Evolutionary conservation across 1,284 basidiomycete genomes (phyloP).

Genomic region (Paramarasmius palmivorus): DNA sequence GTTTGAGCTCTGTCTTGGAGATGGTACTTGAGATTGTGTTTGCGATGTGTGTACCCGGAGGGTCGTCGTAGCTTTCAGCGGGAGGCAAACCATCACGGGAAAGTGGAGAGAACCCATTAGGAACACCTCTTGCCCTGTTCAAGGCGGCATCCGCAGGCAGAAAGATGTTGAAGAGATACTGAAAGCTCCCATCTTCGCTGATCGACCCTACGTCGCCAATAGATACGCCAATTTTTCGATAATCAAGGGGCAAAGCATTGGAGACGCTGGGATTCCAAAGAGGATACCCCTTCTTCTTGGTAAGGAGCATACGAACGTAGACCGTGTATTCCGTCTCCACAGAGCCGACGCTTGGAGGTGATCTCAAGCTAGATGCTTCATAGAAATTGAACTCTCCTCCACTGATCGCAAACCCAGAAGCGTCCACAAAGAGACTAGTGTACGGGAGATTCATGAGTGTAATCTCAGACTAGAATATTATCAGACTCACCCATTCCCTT

Average conservation of each 20-base stretch:
- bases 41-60: background rate
- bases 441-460: too few species aligned
- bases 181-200: slow-evolving; percentile 3
- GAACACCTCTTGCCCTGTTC: slow-evolving; percentile 1
- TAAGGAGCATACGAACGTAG: slow-evolving; percentile 2
- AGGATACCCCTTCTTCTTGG: slow-evolving; percentile 4
- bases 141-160: background rate
- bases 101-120: slow-evolving; percentile 4
- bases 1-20: background rate
- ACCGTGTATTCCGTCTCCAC: background rate
- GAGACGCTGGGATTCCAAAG: slow-evolving; percentile 2
- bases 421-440: too few species aligned
- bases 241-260: background rate
- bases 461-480: too few species aligned
- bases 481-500: too few species aligned
- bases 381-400: too few species aligned
- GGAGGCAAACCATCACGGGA: too few species aligned
- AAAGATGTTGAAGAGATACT: slow-evolving; percentile 7
- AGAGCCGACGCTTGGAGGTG: too few species aligned
- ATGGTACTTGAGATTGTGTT: background rate
- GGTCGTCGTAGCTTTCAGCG: too few species aligned
- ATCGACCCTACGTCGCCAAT: slow-evolving; percentile 3
- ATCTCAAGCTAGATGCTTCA: too few species aligned
- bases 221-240: background rate
- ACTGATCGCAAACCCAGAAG: too few species aligned